phyloP scores from a whole-genome alignment of 2,329 filamentous ascomycete species.

The Ophiosphaerella korrae region DNA sequence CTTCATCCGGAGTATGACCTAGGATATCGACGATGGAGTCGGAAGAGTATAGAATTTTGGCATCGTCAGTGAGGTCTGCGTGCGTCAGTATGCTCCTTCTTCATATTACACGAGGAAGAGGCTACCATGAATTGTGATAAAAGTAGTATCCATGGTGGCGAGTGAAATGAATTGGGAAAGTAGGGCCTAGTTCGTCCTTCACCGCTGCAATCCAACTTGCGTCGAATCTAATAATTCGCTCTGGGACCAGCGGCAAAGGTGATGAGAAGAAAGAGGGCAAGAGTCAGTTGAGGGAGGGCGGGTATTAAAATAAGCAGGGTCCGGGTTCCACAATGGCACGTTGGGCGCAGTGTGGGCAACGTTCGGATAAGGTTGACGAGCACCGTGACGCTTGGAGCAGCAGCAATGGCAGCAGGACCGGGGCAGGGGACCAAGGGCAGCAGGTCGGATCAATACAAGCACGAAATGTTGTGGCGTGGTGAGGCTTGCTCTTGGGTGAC shows the following conservation, averaged over 20 bases:
- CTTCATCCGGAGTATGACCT: conserved; percentile 76
- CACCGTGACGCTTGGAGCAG: conserved; percentile 16
- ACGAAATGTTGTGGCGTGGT: too few relatives aligned
- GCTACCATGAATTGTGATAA: conserved; percentile 89
- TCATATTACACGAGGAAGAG: conserved; percentile 2
- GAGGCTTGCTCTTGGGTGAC: too few relatives aligned
- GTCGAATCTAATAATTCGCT: conserved; percentile 48
- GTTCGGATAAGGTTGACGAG: conserved; percentile 24
- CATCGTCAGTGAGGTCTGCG: conserved; percentile 73
- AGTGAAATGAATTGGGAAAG: not conserved
- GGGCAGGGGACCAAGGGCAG: conserved; percentile 1
- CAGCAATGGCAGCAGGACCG: conserved; percentile 15
- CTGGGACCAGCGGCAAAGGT: conserved; percentile 34
- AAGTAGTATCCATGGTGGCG: conserved; percentile 71
- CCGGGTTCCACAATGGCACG: conserved; percentile 27
- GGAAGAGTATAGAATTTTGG: conserved; percentile 80
- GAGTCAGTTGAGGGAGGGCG: conserved; percentile 14
- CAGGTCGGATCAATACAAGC: not conserved
- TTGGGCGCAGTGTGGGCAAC: conserved; percentile 20
- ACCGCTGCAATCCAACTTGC: conserved; percentile 29
- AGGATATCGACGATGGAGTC: conserved; percentile 84
- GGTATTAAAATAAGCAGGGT: conserved; percentile 26
- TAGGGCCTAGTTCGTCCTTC: not conserved
- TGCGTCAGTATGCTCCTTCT: conserved; percentile 17
- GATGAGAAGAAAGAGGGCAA: conserved; percentile 11